A percentile compares a stretch with the other conserved stretches of the same genome.
phyloP scores from a whole-genome alignment of 768 basidiomycete species.

The Xerocomellus amylosporus region DNA sequence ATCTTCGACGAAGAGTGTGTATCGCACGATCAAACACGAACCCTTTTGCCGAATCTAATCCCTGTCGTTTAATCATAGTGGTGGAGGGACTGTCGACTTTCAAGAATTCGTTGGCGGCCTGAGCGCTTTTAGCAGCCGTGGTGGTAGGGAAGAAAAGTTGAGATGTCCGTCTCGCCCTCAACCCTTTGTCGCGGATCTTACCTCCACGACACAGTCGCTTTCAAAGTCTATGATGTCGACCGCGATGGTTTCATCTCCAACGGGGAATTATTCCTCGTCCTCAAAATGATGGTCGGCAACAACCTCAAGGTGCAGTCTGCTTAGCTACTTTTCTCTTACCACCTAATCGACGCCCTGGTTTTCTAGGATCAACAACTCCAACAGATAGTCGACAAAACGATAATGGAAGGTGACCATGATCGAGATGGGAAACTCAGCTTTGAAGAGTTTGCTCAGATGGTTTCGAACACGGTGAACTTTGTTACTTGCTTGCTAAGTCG shows the following conservation, averaged over 20 bases:
- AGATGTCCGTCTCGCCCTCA: constrained; percentile 60
- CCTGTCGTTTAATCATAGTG: constrained; percentile 49
- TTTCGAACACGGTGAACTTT: constrained; percentile 82
- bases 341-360: not conserved
- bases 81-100: constrained; percentile 98
- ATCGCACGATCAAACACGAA: constrained; percentile 6
- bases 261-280: constrained; percentile 94
- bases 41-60: not conserved
- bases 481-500: not conserved
- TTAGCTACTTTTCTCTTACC: not conserved
- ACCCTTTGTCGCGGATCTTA: not conserved
- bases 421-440: constrained; percentile 97
- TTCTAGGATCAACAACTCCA: constrained; percentile 93
- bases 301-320: constrained; percentile 77
- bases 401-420: constrained; percentile 99
- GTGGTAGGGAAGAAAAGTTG: constrained; percentile 95
- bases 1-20: constrained; percentile 99
- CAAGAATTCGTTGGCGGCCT: constrained; percentile 98
- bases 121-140: constrained; percentile 96
- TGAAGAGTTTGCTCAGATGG: constrained; percentile 95
- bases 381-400: constrained; percentile 99
- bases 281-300: constrained; percentile 99
- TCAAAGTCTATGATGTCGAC: constrained; percentile 99
- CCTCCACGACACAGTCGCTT: constrained; percentile 68
- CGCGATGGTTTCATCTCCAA: constrained; percentile 97